A percentile compares a stretch with the other conserved stretches of the same genome.
phyloP scores from a whole-genome alignment of 441 rosid genomes.

The Euphorbia celastroides region DNA sequence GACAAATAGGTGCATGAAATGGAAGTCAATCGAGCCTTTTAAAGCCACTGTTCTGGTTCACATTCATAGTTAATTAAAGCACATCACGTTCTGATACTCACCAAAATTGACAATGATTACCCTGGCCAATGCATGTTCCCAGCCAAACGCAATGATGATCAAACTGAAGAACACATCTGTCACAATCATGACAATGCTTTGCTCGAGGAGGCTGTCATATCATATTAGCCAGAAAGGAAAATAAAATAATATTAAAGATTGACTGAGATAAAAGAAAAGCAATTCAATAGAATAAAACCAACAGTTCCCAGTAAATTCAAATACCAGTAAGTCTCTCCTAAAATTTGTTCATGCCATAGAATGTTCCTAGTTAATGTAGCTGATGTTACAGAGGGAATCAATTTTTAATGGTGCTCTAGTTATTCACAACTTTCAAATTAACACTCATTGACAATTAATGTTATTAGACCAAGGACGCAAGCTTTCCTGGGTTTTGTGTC shows the following conservation, averaged over 20 bases:
- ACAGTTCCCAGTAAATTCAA: no score
- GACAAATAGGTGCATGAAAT: not conserved
- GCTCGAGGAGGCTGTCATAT: constrained; percentile 93
- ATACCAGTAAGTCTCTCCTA: no score
- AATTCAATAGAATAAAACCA: not conserved
- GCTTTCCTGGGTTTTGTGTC: not conserved
- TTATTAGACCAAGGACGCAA: no score
- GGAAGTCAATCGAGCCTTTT: not conserved
- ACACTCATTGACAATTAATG: no score
- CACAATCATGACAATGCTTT: constrained; percentile 98
- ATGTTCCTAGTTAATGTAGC: no score
- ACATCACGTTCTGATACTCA: constrained; percentile 36
- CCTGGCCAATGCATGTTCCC: constrained; percentile 94
- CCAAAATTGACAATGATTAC: constrained; percentile 94
- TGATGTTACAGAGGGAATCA: no score
- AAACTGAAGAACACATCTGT: constrained; percentile 94
- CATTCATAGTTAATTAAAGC: not conserved
- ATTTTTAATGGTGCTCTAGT: no score
- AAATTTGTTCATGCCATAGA: no score
- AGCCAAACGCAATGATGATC: constrained; percentile 99
- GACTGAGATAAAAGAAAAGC: not conserved
- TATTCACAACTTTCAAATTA: no score
- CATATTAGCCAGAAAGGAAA: constrained; percentile 14
- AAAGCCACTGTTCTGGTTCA: not conserved
- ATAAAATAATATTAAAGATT: not conserved